Evolutionary conservation across 1,284 basidiomycete genomes (phyloP).

Genomic region (Flammula alnicola): DNA sequence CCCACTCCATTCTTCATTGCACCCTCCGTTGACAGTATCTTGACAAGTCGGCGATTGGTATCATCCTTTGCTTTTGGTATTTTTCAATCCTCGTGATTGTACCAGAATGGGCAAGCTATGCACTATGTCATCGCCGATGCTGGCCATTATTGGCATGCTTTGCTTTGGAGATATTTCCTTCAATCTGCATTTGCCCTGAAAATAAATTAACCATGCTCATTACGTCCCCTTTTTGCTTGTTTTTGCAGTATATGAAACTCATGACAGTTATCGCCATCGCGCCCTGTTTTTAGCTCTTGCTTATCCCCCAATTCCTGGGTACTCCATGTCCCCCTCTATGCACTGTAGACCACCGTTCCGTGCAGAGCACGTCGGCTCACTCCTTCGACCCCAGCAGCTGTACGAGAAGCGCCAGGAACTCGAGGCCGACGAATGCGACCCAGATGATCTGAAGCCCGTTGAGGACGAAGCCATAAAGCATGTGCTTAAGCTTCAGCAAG

Average conservation of each 20-base stretch:
- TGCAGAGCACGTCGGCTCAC: slow-evolving; percentile 63
- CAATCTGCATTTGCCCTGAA: slow-evolving; percentile 9
- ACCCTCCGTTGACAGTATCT: slow-evolving; percentile 8
- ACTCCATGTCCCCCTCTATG: slow-evolving; percentile 24
- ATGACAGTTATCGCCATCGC: slow-evolving; percentile 17
- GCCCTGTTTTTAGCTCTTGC: slow-evolving; percentile 14
- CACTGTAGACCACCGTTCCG: slow-evolving; percentile 49
- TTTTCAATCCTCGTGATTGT: slow-evolving; percentile 8
- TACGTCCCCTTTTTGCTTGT: slow-evolving; percentile 27
- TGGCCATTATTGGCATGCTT: no score
- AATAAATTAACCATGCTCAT: slow-evolving; percentile 13
- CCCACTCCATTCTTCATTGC: slow-evolving; percentile 6
- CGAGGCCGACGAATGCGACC: slow-evolving; percentile 44
- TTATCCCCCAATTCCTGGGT: slow-evolving; percentile 15
- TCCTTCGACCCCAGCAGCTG: slow-evolving; percentile 58
- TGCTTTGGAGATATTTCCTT: no score
- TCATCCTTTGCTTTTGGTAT: slow-evolving; percentile 2
- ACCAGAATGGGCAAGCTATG: no score
- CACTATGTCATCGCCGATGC: no score
- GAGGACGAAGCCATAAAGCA: slow-evolving; percentile 60
- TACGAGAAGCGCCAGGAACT: slow-evolving; percentile 49
- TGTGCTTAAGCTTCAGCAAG: slow-evolving; percentile 55
- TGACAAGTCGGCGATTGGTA: slow-evolving; percentile 4
- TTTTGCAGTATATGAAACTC: slow-evolving; percentile 31
- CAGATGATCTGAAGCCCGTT: slow-evolving; percentile 46